Percentiles rank a stretch among this genome's conserved stretches.
Evolutionary conservation across 1,284 basidiomycete genomes (phyloP).

Genomic region (Ustilago bromivora): DNA sequence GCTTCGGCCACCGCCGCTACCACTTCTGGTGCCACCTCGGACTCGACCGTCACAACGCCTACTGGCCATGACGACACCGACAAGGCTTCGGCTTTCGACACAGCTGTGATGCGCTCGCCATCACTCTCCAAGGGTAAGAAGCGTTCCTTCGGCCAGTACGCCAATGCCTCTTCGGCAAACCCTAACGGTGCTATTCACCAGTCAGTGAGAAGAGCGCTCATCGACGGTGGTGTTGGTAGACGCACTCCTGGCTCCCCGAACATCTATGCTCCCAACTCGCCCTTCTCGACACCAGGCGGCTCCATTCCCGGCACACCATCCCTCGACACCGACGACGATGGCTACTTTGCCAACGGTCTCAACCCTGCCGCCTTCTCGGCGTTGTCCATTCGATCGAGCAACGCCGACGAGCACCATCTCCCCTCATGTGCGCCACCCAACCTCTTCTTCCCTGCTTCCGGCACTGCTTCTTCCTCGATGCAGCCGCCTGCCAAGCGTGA

Average conservation of each 20-base stretch:
- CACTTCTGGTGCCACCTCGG: conserved; percentile 18
- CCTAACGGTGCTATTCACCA: conserved; percentile 53
- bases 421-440: conserved; percentile 69
- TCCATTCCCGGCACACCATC: conserved; percentile 66
- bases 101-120: conserved; percentile 61
- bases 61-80: conserved; percentile 50
- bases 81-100: conserved; percentile 65
- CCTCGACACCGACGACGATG: conserved; percentile 59
- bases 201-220: conserved; percentile 65
- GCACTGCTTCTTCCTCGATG: conserved; percentile 39
- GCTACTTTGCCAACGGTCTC: conserved; percentile 58
- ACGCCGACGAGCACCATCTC: conserved; percentile 60
- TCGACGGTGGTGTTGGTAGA: conserved; percentile 65
- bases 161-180: conserved; percentile 37
- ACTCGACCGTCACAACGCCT: conserved; percentile 35
- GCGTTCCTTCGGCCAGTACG: conserved; percentile 65
- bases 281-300: conserved; percentile 67
- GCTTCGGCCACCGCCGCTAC: conserved; percentile 28
- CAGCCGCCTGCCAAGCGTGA: conserved; percentile 64
- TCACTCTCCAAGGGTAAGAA: conserved; percentile 64
- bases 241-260: conserved; percentile 52
- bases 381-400: conserved; percentile 59
- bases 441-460: conserved; percentile 69
- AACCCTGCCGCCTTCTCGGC: conserved; percentile 65
- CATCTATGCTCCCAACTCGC: conserved; percentile 66